Percentiles rank a stretch among this genome's conserved stretches.
Conservation (phyloP, 768 basidiomycete genomes). For the Lactifluus echinatus region DNA sequence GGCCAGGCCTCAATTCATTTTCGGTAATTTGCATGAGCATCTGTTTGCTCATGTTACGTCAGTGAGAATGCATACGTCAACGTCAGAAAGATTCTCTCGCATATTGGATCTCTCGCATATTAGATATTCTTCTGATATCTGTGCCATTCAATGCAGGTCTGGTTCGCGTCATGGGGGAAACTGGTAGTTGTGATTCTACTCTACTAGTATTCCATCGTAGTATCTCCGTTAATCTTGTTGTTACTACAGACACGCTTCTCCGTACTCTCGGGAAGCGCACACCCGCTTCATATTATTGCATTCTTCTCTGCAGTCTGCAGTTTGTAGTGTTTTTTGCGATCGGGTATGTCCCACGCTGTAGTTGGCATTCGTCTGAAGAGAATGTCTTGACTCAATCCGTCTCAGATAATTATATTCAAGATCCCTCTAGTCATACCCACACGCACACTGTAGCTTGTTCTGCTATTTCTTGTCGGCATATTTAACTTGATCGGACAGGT, state of each 20-base stretch:
- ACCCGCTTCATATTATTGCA: conserved; percentile 60
- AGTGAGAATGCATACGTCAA: conserved; percentile 50
- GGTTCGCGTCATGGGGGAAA: conserved; percentile 54
- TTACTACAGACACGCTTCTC: conserved; percentile 36
- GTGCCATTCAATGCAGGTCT: conserved; percentile 44
- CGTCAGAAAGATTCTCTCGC: conserved; percentile 35
- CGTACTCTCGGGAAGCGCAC: conserved; percentile 70
- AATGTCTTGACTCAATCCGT: background rate
- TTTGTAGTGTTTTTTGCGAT: conserved; percentile 33
- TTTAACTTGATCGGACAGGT: conserved; percentile 43
- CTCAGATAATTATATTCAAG: conserved; percentile 36
- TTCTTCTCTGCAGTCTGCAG: conserved; percentile 59
- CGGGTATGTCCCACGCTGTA: conserved; percentile 21
- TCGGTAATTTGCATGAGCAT: conserved; percentile 34
- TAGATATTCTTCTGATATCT: background rate
- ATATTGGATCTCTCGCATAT: too few relatives aligned
- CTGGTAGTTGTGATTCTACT: conserved; percentile 57
- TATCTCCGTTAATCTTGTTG: too few relatives aligned
- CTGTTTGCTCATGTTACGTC: conserved; percentile 18
- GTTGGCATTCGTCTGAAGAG: background rate
- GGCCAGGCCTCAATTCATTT: conserved; percentile 68
- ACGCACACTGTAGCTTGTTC: conserved; percentile 33
- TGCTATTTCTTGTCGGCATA: conserved; percentile 44
- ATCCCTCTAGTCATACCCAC: conserved; percentile 39
- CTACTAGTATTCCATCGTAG: conserved; percentile 11